phyloP scores from a whole-genome alignment of 441 rosid genomes.

The Syzygium syzygioides region DNA sequence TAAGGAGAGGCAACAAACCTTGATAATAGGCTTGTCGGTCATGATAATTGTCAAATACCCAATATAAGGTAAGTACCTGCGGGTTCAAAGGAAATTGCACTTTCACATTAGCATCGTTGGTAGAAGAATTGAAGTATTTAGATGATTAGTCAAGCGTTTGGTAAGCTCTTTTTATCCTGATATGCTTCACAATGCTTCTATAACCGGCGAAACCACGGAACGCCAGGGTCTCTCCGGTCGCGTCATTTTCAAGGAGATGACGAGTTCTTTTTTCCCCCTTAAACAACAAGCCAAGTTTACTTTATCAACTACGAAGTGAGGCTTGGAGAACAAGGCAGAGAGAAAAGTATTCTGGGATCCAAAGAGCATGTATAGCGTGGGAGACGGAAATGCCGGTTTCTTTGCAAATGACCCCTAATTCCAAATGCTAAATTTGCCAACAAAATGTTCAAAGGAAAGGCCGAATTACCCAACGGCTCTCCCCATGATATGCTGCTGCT shows the following conservation, averaged over 20 bases:
- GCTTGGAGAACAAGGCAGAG: background rate
- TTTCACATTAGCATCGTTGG: background rate
- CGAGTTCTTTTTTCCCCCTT: background rate
- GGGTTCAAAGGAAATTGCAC: background rate
- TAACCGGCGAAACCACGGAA: background rate
- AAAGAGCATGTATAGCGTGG: background rate
- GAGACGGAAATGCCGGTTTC: background rate
- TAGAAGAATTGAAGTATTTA: background rate
- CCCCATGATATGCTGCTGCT: constrained; percentile 85
- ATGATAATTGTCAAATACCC: constrained; percentile 94
- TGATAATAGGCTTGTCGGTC: constrained; percentile 90
- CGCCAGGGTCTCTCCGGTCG: background rate
- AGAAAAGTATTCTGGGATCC: background rate
- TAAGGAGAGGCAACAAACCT: constrained; percentile 36
- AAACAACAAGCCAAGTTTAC: background rate
- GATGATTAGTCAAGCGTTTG: background rate
- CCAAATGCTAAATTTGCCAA: background rate
- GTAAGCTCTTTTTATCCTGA: background rate
- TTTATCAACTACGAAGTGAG: background rate
- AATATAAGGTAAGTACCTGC: constrained; percentile 83
- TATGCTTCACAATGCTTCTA: background rate
- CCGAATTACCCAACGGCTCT: constrained; percentile 78
- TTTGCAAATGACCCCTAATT: background rate
- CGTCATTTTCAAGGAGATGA: background rate
- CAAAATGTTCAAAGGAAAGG: background rate